Base-by-base conservation (phyloP, 345 rosid species). In the Rhodamnia argentea region DNA sequence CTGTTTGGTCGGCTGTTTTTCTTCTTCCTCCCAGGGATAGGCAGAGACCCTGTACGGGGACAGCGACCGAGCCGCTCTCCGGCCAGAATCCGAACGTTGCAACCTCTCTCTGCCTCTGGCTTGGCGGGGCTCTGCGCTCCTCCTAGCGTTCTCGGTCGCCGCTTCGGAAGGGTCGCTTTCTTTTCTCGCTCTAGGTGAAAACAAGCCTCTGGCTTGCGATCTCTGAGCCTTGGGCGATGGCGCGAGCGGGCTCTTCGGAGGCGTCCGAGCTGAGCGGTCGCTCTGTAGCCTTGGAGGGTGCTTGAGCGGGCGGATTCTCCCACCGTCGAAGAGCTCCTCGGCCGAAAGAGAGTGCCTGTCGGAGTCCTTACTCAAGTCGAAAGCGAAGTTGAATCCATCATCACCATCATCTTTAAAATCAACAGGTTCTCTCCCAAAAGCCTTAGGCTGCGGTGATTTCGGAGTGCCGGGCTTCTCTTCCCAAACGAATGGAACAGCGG, bases 1-100 rank as follows among this genome's bases (percentile, higher is more conserved):
- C 82, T 82, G 90, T 54, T 84, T 70, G 57, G 52, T 6, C 60
- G 84, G 84, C 22, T 87, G 89, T 23, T 37, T 88, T 24, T 92
- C 93, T 56, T 92, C 96, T 87, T 94, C 97, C 52, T 95, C 97
- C 98, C 98, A 96, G 78, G 95, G 94, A 89, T 90, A 93, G 37
- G 89, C 92, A 3, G 97, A 95, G 44, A 95, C 96, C 86, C 98
- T 91, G 44, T 84, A 90, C 16, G 98, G 98, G 78, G 99, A 95
- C 15, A 94, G 91, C 1, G 99, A 96, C 88, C 99, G 87, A 8
- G 97, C 57, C 1, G 86, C 87, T 89, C 96, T 90, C 2, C 92
- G 90, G 88, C 88, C 92, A 22, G 97, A 87, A 54, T 89, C 89
- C 24, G 89, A 75, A 40, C 83, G 91, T 11, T 88, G 70, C 81